phyloP scores from a whole-genome alignment of 306 rosid species.

The Carpinus fangiana region DNA sequence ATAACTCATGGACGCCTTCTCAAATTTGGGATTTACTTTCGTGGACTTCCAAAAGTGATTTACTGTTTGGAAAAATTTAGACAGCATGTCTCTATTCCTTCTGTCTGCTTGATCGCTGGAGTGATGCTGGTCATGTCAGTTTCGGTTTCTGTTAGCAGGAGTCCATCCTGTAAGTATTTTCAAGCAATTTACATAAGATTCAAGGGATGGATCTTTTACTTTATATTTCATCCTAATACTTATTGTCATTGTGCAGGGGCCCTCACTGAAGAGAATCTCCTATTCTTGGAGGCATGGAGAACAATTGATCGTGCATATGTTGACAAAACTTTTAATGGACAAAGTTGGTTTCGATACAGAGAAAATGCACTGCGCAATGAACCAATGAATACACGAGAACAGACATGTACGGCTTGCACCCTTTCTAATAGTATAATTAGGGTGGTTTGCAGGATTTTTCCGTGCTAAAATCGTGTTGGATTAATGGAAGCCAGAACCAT shows the following conservation, averaged over 20 bases:
- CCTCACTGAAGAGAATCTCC: constrained; percentile 81
- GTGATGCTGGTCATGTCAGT: constrained; percentile 74
- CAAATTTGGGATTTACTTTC: constrained; percentile 30
- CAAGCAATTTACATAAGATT: neutral
- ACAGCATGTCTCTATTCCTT: constrained; percentile 38
- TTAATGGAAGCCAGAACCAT: neutral
- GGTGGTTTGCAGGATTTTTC: constrained; percentile 2
- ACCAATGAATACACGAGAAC: constrained; percentile 84
- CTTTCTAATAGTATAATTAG: constrained; percentile 8
- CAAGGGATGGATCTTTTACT: constrained; percentile 13
- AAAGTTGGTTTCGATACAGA: constrained; percentile 96
- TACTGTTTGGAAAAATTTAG: constrained; percentile 40
- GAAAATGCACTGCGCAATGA: constrained; percentile 84
- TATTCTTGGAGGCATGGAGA: constrained; percentile 97
- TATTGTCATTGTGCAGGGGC: constrained; percentile 47
- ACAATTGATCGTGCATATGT: constrained; percentile 91
- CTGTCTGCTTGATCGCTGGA: constrained; percentile 55
- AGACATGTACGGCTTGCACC: constrained; percentile 67
- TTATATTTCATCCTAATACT: neutral
- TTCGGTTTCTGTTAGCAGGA: constrained; percentile 50
- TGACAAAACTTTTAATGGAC: constrained; percentile 90
- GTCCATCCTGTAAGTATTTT: constrained; percentile 59
- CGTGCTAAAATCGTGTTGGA: neutral
- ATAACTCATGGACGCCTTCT: constrained; percentile 33
- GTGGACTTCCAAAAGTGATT: constrained; percentile 32